A percentile compares a stretch with the other conserved stretches of the same genome.
Evolutionary conservation across 2,329 filamentous ascomycete genomes (phyloP).

Genomic region (Domatiomyces catenatus): DNA sequence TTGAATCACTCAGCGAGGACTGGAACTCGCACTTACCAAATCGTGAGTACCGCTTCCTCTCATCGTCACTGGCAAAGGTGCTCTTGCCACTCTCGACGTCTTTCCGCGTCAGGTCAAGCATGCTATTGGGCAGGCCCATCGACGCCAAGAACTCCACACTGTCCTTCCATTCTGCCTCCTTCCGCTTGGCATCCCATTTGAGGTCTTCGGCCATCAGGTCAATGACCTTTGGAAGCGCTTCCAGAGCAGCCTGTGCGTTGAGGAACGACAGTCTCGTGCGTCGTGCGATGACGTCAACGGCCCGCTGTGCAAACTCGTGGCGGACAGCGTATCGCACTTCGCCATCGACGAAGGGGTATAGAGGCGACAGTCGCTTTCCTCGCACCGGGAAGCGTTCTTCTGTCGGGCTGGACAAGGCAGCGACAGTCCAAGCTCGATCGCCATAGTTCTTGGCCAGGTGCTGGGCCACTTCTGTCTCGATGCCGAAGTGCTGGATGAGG

Average conservation of each 20-base stretch:
- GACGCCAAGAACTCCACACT: conserved; percentile 42
- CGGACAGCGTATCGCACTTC: conserved; percentile 77
- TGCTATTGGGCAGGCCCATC: conserved; percentile 46
- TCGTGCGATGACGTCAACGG: conserved; percentile 73
- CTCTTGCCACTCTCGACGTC: conserved; percentile 44
- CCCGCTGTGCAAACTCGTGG: conserved; percentile 84
- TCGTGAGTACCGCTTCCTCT: conserved; percentile 27
- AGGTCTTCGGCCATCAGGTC: conserved; percentile 80
- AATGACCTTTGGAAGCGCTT: conserved; percentile 70
- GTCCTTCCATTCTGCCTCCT: conserved; percentile 69
- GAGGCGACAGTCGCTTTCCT: conserved; percentile 59
- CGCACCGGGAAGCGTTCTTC: conserved; percentile 67
- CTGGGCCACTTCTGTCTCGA: conserved; percentile 83
- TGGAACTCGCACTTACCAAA: conserved; percentile 22
- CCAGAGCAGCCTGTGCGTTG: conserved; percentile 78
- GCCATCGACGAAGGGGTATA: conserved; percentile 85
- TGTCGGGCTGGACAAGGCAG: conserved; percentile 61
- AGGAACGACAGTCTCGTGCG: conserved; percentile 76
- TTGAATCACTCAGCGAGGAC: neutral
- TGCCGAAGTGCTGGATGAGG: conserved; percentile 78
- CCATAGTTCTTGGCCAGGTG: conserved; percentile 80
- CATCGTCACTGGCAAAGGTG: conserved; percentile 27
- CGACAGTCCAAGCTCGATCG: conserved; percentile 83
- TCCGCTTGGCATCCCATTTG: conserved; percentile 56
- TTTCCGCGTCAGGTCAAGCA: conserved; percentile 38